Base-by-base conservation (phyloP, 345 rosid species). In the Linum tenue region DNA sequence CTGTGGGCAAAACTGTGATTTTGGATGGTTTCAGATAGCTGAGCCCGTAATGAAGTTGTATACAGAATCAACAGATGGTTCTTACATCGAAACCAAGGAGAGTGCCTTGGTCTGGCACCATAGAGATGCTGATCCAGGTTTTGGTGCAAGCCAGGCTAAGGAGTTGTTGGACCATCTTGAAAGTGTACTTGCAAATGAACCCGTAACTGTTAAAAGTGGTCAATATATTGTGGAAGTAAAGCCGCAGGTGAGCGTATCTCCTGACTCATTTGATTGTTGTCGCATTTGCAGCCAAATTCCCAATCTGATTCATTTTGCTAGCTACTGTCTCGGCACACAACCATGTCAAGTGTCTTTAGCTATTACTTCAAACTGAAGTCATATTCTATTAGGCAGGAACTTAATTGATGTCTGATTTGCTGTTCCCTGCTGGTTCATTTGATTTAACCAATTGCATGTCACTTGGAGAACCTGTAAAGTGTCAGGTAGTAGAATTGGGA, bases 21-120 rank as follows among this genome's bases (percentile, higher is more conserved):
- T 48, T 9, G 15, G 53, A 9, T 48, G 53, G 53, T 48, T 48
- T 48, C 53, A 48, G 53, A 48, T 48, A 12, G 53, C 53, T 10
- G 53, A 48, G 53, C 53, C 53, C 14, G 53, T 48, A 9, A 48
- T 48, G 53, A 48, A 48, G 53, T 48, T 48, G 53, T 48, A 48
- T 10, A 48, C 53, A 6, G 53, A 48, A 48, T 12, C 53, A 48
- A 48, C 53, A 48, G 53, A 48, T 8, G 53, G 53, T 48, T 48
- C 53, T 48, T 48, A 48, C 53, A 48, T 48, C 14, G 53, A 48
- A 12, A 48, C 53, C 53, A 48, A 48, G 14, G 53, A 48, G 53
- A 48, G 53, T 48, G 53, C 53, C 53, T 48, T 48, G 53, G 53
- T 48, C 53, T 48, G 53, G 53, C 53, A 48, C 53, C 53, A 48